Evolutionary conservation across 2,329 filamentous ascomycete species (phyloP).

Genomic region (Penicillium frequentans): DNA sequence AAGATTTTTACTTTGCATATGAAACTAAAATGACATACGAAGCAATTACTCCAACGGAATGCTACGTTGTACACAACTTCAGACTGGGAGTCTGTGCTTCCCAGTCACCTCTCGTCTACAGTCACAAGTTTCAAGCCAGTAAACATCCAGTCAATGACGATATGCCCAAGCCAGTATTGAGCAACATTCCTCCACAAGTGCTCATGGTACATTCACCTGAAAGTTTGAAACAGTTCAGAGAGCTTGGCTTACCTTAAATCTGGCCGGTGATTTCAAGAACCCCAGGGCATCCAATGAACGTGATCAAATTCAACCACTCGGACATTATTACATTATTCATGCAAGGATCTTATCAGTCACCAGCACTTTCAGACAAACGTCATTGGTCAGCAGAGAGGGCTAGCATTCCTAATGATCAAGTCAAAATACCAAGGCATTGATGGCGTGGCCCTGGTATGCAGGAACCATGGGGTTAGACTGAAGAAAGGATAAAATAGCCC

Average conservation of each 20-base stretch:
- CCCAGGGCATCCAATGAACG: not conserved
- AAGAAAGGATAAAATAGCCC: not conserved
- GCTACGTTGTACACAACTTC: no score
- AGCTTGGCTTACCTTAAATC: conserved; percentile 2
- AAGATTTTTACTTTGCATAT: no score
- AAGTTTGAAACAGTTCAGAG: not conserved
- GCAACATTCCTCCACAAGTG: not conserved
- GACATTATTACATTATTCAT: not conserved
- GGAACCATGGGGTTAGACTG: not conserved
- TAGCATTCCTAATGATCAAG: conserved; percentile 17
- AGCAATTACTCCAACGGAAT: no score
- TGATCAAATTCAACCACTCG: not conserved
- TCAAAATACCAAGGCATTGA: conserved; percentile 9
- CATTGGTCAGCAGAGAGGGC: conserved; percentile 5
- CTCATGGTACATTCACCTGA: not conserved
- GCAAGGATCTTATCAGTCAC: not conserved
- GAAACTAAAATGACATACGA: no score
- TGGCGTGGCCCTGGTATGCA: conserved; percentile 16
- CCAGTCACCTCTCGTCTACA: no score
- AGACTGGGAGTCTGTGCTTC: no score
- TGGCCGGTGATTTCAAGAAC: not conserved
- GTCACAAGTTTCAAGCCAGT: no score
- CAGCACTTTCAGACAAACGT: not conserved
- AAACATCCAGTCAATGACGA: not conserved
- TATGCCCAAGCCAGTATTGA: not conserved